Evolutionary conservation across 2,329 filamentous ascomycete genomes (phyloP), one percentile per base, ranked within the genome.

Genomic region (Periconia sp.): DNA sequence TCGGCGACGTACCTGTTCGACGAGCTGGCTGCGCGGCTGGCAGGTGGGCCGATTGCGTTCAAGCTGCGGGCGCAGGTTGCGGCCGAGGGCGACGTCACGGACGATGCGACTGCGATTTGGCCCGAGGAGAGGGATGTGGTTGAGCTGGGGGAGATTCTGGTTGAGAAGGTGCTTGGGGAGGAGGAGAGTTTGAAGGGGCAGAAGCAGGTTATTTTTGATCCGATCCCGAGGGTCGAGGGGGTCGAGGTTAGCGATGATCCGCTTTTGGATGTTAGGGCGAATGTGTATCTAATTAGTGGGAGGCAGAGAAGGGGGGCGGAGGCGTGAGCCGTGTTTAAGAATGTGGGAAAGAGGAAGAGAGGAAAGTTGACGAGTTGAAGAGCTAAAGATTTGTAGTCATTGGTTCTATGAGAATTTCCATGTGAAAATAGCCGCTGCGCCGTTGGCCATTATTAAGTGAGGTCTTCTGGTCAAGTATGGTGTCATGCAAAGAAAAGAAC

Each of bases 131-230:
- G 79, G 25, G 52, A 74, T 47, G 35, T 79, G 15, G 76, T 81
- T 4, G 74, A 79, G 49, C 57, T 84, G 40, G 81, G 81, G 1
- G 71, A 56, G 1, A 56, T 83, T 6, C 72, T 55, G 43, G 41
- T 83, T 8, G 70, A 78, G 16, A 56, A 59, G 17, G 43, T 75
- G 8, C 57, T 73, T 18, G 59, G 65, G 16, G 66, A 71, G n/a
- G 66, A 71, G 25, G 69, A 75, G 39, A 72, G 68, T 35, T 57
- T 60, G 43, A 66, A 65, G 40, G 64, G 75, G 66, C 74, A 79
- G 66, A 78, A 81, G 66, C 65, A 69, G 22, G 68, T 79, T 28
- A 83, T 84, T 49, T 83, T 80, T 50, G 80, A 84, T 66, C 80
- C 80, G 1, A 73, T 83, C 36, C 80, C 81, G 4, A 68, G 80